Base-by-base conservation (phyloP, 1,284 basidiomycete genomes). In the Coniferiporia sulphurascens region DNA sequence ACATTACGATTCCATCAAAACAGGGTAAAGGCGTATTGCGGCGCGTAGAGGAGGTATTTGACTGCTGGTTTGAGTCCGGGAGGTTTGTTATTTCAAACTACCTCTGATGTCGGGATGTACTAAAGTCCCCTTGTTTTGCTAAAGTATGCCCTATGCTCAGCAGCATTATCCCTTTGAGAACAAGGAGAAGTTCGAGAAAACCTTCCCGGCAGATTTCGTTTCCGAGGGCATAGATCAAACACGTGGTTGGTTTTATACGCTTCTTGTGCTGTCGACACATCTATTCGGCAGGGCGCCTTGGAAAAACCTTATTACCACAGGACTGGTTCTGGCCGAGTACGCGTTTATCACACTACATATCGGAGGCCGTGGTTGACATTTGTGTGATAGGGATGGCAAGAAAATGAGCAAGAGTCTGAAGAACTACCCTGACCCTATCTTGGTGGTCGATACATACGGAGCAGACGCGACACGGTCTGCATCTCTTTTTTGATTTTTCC, bases 51-150 rank as follows among this genome's bases (percentile, higher is more conserved):
- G 97, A 98, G 73, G 95, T 99, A 35, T 99, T 99, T 72, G 97
- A 99, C 73, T 99, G 97, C 72, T 99, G 97, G 97, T 99, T 99
- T 72, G 97, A 99, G 78, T 98, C 96, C 6, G 97, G 97, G 75
- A 94, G 91, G 93, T 93, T 65, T 62, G 80, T 65, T 36, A 19
- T 5, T 15, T 22, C 7, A 6, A 50, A 12, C 45, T 8, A 13
- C 36, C 27, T 51, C 9, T 34, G 13, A 8, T 12, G 3, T 5
- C 9, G 32, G 12, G 9, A 17, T 13, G 19, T 52, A 35, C 49
- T 21, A 5, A 15, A 53, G 10, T 2, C 56, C 32, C 27, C 22
- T 7, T 2, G 10, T 22, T 19, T 54, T n/a, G 12, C 50, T 52
- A 96, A 27, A 27, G 95, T 70, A 99, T 99, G 97, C 97, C 97